Evolutionary conservation across 352 stramenopile species (phyloP).

Genomic region (Phytophthora tentaculata): DNA sequence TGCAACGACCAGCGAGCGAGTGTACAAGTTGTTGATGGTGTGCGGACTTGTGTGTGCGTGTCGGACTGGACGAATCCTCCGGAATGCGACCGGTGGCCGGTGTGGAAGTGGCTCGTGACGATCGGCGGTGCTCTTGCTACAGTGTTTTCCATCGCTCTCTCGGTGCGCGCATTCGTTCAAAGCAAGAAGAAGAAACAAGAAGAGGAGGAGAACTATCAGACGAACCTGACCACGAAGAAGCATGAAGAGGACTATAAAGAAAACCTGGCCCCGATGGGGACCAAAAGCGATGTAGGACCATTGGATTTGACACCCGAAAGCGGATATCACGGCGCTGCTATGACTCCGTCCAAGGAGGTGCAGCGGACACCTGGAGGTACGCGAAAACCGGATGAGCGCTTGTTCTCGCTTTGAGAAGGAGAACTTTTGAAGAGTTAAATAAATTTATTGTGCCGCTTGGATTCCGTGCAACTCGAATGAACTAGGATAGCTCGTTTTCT

Average conservation of each 20-base stretch:
- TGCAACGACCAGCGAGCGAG: conserved; percentile 66
- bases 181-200: conserved; percentile 48
- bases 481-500: neutral
- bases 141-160: conserved; percentile 60
- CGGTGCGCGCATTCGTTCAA: conserved; percentile 52
- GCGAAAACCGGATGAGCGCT: conserved; percentile 38
- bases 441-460: conserved; percentile 12
- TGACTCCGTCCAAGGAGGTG: conserved; percentile 28
- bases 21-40: conserved; percentile 45
- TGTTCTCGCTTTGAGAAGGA: conserved; percentile 38
- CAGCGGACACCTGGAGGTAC: conserved; percentile 25
- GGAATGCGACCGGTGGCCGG: conserved; percentile 52
- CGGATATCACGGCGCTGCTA: conserved; percentile 22
- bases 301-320: conserved; percentile 32
- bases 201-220: conserved; percentile 20
- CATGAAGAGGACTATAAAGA: conserved; percentile 26
- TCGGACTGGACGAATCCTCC: conserved; percentile 69
- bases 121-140: conserved; percentile 61
- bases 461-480: neutral
- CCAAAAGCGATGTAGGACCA: conserved; percentile 38
- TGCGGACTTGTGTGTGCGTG: conserved; percentile 55
- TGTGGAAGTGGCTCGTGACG: conserved; percentile 67
- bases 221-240: conserved; percentile 19
- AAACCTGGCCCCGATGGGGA: conserved; percentile 28
- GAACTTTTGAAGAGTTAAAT: neutral